Base-by-base conservation (phyloP, 2,329 filamentous ascomycete species). In the Aspergillus fischeri region DNA sequence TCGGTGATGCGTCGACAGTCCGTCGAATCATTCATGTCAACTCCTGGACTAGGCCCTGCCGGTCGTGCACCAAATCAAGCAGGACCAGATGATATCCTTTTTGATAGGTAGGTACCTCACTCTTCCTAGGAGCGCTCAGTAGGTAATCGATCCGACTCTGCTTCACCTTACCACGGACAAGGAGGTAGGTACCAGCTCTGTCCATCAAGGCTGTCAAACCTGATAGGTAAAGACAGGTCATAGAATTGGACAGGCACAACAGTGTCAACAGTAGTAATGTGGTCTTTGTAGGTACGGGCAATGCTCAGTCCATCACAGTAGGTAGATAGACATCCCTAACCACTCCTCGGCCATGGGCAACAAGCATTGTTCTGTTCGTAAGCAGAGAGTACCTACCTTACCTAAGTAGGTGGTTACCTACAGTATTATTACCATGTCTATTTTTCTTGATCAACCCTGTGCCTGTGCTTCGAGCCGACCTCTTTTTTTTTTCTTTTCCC, bases 371-470 rank as follows among this genome's bases (percentile, higher is more conserved):
- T 35, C 32, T 35, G 32, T 35, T 35, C 32, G 32, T 17, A 35
- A 14, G 32, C 32, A 14, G 32, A 17, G 32, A 6, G 10, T 35
- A 14, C 10, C 10, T 32, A 6, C 14, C 32, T 6, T 17, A 14
- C 32, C 32, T 35, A 35, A 4, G 29, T 32, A 32, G 4, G 10
- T 32, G 14, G 14, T 6, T 38, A 38, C 14, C 32, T 17, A 3
- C 10, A 10, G 25, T 32, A 52, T 51, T 51, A 61, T 57, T 61
- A 44, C 48, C 44, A 56, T 41, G 32, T 20, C 24, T 42, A 17
- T 47, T 41, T 58, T 60, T 53, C 52, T 54, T 64, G 63, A 63
- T 63, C 62, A 52, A 62, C 59, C 57, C 60, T 64, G 64, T 60
- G 60, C 55, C 54, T 60, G 57, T 52, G 56, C 51, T 58, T 35